Evolutionary conservation across 176 grass and related monocot genomes (phyloP), one percentile per base, ranked within the genome.

Genomic region (Coix lacrymajobi): DNA sequence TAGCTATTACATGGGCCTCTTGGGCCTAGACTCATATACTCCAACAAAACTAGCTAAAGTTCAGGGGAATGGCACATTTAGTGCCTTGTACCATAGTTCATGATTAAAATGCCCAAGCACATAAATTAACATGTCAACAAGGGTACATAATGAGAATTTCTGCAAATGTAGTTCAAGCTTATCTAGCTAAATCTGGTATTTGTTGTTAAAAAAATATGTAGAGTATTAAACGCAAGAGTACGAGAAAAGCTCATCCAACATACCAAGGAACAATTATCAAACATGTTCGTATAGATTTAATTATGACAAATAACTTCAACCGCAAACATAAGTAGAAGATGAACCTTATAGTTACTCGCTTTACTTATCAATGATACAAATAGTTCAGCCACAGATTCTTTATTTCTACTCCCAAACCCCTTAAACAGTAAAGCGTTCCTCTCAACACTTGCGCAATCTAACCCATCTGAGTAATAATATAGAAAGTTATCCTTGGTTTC

Each of bases 351-450:
- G 61, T 33, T 56, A 70, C 91, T 90, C 69, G 88, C 96, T 84
- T 95, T 98, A 82, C 67, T 90, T 39, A 90, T 88, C 45, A 98
- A 40, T 56, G 96, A 74, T 77, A 95, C 30, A 76, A 98, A 98
- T 22, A 98, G 78, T 88, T 92, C 85, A 77, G 88, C 96, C 54
- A 98, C 67, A 30, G 89, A 88, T 81, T 98, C 96, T 81, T 83
- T 91, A 79, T 98, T 98, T 90, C 33, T 80, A 71, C 77, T 92
- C 36, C 89, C 92, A 83, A 93, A 90, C 11, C 83, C 87, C 84
- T 92, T 88, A 66, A 93, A 92, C 31, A 61, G 31, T 57, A 36
- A 39, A 69, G 82, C 40, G 39, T 72, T 87, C 49, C 73, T 91
- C 77, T 91, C 66, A 63, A 95, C 40, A 56, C 26, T 90, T 31